Base-by-base conservation (phyloP, 2,329 filamentous ascomycete genomes). In the Spiromastix sp. region DNA sequence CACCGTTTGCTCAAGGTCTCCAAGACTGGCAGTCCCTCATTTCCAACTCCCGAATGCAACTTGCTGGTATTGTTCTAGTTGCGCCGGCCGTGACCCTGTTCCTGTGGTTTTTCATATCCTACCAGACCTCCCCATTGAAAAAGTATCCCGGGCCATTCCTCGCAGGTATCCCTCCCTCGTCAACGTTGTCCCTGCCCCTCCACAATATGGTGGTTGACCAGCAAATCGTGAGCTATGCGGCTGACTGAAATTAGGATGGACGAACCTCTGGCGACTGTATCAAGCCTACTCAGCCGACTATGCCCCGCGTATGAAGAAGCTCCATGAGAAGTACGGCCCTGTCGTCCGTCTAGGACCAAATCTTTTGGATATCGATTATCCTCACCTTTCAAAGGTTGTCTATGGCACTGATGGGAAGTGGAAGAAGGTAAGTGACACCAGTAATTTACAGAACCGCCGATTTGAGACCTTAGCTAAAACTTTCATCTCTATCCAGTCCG, bases 341-440 rank as follows among this genome's bases (percentile, higher is more conserved):
- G 52, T 62, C 7, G 59, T 67, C 3, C 59, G 59, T 5, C 55
- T 64, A n/a, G 60, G 52, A 1, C 63, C 63, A 3, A 60, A 60
- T 25, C 40, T 57, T 2, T 40, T 65, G 2, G 55, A 58, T 25
- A 42, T 66, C 4, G 56, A 62, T 34, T 46, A 53, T 0, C 60
- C 61, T 1, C 53, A 57, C 17, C 37, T 64, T 34, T 50, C 58
- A 39, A 57, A 56, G 32, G 51, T 49, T 1, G 43, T 64, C 6
- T 66, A 63, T 26, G 54, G 43, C 39, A 52, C 50, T 13, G 49
- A 58, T 32, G 50, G 46, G 5, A 50, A 52, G 38, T 48, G 34
- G 42, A 40, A n/a, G 18, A 40, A 61, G 56, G n/a, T n/a, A n/a
- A n/a, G n/a, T n/a, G n/a, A n/a, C n/a, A n/a, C n/a, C n/a, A n/a